Evolutionary conservation across 163 green algal species (phyloP).

Genomic region (Volvox carteri): DNA sequence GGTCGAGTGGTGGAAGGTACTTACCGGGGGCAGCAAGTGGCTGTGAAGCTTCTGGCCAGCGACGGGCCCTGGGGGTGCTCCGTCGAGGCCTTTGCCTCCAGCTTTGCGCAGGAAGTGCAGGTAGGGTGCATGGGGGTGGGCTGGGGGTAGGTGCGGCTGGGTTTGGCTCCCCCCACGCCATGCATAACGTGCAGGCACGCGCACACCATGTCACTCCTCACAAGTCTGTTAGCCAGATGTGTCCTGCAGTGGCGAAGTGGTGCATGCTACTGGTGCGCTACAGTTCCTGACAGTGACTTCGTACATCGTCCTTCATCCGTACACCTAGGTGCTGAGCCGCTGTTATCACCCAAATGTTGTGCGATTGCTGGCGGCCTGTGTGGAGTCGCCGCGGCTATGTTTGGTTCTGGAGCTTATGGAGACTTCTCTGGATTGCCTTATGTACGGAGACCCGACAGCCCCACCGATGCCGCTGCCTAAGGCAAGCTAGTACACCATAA

Average conservation of each 20-base stretch:
- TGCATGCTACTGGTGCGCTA: no score
- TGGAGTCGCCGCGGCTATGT: constrained; percentile 10
- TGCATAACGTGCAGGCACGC: not conserved
- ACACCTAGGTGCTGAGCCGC: no score
- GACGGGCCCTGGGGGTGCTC: not conserved
- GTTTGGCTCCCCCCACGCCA: not conserved
- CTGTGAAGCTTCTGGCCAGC: not conserved
- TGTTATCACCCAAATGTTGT: constrained; percentile 22
- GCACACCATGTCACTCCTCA: not conserved
- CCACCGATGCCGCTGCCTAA: not conserved
- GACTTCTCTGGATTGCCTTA: constrained; percentile 10
- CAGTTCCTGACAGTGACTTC: no score
- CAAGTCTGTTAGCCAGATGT: not conserved
- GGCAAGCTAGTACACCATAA: not conserved
- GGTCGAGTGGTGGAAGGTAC: constrained; percentile 3
- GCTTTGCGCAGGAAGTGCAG: not conserved
- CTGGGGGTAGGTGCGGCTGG: not conserved
- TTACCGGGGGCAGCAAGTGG: not conserved
- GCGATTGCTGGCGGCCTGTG: not conserved
- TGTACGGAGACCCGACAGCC: not conserved
- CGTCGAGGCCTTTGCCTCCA: not conserved
- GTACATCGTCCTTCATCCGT: no score
- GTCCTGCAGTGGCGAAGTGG: no score
- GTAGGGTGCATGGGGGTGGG: not conserved
- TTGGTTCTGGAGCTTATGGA: constrained; percentile 37